phyloP scores from a whole-genome alignment of 495 filamentous ascomycete genomes.

The Penicillium coprophilum region DNA sequence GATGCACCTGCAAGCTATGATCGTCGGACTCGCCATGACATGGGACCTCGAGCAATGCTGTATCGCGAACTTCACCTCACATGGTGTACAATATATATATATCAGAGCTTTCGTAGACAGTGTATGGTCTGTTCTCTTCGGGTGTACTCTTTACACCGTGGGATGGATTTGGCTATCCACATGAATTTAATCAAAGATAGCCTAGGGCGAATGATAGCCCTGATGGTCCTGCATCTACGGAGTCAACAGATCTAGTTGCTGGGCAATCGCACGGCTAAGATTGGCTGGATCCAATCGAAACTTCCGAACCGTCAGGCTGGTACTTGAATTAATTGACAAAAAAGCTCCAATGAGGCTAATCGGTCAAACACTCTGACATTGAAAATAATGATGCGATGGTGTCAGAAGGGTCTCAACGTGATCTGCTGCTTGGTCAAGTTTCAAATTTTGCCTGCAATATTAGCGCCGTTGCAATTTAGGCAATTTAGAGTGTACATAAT shows the following conservation, averaged over 20 bases:
- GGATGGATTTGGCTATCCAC: neutral
- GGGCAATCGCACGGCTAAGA: slow-evolving; percentile 1
- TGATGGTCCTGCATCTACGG: slow-evolving; percentile 4
- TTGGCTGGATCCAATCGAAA: neutral
- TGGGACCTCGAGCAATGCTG: neutral
- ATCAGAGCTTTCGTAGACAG: neutral
- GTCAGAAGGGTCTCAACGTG: neutral
- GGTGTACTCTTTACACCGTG: no score
- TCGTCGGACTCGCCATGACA: neutral
- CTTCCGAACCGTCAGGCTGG: neutral
- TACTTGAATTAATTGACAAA: neutral
- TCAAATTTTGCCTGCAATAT: neutral
- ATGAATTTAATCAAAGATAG: neutral
- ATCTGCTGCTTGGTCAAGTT: neutral
- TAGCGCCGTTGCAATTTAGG: neutral
- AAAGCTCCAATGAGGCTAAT: neutral
- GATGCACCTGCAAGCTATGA: neutral
- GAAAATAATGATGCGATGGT: no score
- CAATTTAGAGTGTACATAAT: slow-evolving; percentile 1
- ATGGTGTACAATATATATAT: neutral
- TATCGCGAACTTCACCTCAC: neutral
- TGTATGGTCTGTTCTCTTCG: neutral
- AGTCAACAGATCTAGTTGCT: slow-evolving; percentile 3
- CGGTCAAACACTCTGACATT: neutral
- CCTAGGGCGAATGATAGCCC: neutral